These are phyloP conservation scores for Akanthomyces muscarius DNA, from an alignment of 2,329 filamentous ascomycete genomes.

Conservation along the genomic window DNA sequence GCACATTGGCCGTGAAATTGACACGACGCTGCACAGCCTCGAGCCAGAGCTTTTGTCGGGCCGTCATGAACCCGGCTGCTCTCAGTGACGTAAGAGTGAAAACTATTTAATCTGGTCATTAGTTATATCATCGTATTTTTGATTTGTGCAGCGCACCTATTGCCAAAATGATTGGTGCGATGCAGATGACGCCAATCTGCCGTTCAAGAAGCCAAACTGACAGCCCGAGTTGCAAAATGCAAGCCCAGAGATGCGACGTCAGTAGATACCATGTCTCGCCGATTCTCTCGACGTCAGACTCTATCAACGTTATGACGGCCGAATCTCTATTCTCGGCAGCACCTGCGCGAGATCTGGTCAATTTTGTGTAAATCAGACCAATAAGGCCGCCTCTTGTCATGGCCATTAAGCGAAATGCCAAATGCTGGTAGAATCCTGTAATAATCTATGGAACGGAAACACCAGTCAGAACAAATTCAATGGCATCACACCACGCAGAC, in stretches of 20 bases:
- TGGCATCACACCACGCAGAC: neutral
- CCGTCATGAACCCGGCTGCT: conserved; percentile 4
- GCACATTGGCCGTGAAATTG: conserved; percentile 15
- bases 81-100: neutral
- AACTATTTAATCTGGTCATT: neutral
- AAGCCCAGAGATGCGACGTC: conserved; percentile 11
- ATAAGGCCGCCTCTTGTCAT: conserved; percentile 14
- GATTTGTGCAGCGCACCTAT: neutral
- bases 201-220: conserved; percentile 18
- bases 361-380: conserved; percentile 3
- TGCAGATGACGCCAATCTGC: conserved; percentile 18
- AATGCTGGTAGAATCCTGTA: conserved; percentile 13
- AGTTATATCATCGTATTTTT: neutral
- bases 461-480: neutral
- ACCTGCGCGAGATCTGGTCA: neutral
- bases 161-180: conserved; percentile 18
- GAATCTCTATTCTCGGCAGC: neutral
- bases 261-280: conserved; percentile 11
- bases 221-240: conserved; percentile 16
- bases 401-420: conserved; percentile 14
- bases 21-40: conserved; percentile 15
- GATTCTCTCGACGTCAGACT: conserved; percentile 15
- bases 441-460: neutral
- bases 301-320: conserved; percentile 12
- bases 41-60: conserved; percentile 12